Evolutionary conservation across 164 flowering plant species (phyloP), one percentile per base, ranked within the genome.

Genomic region (Brasenia schreberi): DNA sequence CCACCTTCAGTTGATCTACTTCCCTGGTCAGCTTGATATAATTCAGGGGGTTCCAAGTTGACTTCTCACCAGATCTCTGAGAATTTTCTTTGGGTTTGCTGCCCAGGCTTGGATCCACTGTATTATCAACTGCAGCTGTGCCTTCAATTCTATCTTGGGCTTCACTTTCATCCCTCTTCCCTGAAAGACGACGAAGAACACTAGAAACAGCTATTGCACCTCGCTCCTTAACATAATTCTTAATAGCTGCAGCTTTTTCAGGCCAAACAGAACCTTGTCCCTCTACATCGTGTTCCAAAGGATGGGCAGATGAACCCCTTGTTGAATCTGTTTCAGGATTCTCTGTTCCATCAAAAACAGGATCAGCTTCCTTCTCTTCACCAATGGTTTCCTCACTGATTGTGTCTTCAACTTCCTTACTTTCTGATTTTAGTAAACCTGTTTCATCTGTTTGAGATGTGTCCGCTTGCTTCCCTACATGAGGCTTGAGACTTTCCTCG

Each of bases 11-110:
- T 68, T 78, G 85, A 71, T 72, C 78, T 63, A 14, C 70, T 65
- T 83, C 83, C 65, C 71, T 77, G 1, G 81, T 70, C 43, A 69
- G 67, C 65, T 62, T 75, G 62, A 90, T 79, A 69, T 71, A 81
- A 71, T 64, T 81, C 39, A 90, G 73, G 44, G 88, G 97, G 71
- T 88, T 90, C 95, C 97, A 90, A n/a, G n/a, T n/a, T n/a, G n/a
- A n/a, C n/a, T n/a, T n/a, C n/a, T n/a, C n/a, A 17, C 39, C 68
- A 49, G 77, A 33, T 66, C 75, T 83, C 39, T 68, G 75, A 69
- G 79, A 61, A 5, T 18, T 69, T 63, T 82, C 85, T 69, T 72
- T 71, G 16, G 72, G 17, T 74, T 81, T 78, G 67, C 63, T 64
- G 42, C 72, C 83, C 65, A 72, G 23, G 58, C 64, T 5, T 39